These are phyloP conservation scores for Litchi chinensis DNA, from an alignment of 345 rosid species.

Conservation along the genomic window DNA sequence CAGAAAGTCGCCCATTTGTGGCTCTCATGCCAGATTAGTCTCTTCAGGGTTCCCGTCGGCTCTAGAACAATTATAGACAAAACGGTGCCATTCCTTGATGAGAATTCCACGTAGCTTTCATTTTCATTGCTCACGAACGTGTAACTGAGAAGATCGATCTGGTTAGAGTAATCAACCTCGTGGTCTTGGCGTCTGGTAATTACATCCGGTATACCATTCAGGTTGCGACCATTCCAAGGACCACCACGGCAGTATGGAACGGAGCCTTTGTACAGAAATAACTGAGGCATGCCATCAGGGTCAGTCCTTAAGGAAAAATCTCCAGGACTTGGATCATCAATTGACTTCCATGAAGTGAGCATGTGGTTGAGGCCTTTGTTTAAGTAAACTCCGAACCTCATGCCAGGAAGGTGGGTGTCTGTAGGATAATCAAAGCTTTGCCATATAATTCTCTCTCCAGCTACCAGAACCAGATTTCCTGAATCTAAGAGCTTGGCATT, in stretches of 20 bases:
- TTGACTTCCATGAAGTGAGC: conserved; percentile 34
- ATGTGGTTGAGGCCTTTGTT: neutral
- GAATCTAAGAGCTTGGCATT: conserved; percentile 30
- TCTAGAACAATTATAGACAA: neutral
- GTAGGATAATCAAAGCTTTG: conserved; percentile 45
- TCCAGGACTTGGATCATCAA: conserved; percentile 24
- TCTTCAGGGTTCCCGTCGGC: neutral
- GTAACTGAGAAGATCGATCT: neutral
- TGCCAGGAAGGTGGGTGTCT: conserved; percentile 19
- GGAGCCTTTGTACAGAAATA: neutral
- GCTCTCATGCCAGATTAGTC: conserved; percentile 17
- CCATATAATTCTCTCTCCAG: conserved; percentile 15
- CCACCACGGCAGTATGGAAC: conserved; percentile 3
- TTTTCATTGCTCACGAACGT: neutral
- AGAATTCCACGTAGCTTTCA: neutral
- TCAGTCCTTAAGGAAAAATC: neutral
- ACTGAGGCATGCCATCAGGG: conserved; percentile 1
- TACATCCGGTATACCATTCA: neutral
- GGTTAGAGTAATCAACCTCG: neutral
- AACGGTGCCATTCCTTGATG: neutral
- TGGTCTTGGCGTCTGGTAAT: too few species aligned
- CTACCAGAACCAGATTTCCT: conserved; percentile 29
- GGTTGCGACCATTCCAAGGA: conserved; percentile 18
- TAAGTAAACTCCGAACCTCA: too few species aligned
- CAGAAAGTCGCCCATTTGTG: conserved; percentile 8